Evolutionary conservation across 371 early-diverging fungal genomes (phyloP).

Genomic region (Thermomucor indicae-seudaticae): DNA sequence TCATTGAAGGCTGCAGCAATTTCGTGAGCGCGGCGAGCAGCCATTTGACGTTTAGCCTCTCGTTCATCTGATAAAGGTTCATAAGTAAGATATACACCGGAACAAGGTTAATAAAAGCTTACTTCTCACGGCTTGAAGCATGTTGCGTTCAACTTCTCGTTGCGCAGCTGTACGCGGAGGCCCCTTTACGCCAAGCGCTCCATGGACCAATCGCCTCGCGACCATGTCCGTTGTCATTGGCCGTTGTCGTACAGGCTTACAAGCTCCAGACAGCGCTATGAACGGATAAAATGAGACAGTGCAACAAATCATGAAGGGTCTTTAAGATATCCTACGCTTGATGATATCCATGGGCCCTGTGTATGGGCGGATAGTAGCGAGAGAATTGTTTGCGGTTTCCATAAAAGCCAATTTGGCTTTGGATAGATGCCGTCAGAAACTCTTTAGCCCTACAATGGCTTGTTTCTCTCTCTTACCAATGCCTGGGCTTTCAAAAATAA

Average conservation of each 20-base stretch:
- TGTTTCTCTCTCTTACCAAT: too few species aligned
- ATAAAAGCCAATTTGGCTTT: too few species aligned
- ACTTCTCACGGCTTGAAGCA: slow-evolving; percentile 25
- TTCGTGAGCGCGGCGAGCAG: slow-evolving; percentile 12
- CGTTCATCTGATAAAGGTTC: slow-evolving; percentile 10
- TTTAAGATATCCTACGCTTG: too few species aligned
- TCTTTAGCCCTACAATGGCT: too few species aligned
- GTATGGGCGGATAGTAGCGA: too few species aligned
- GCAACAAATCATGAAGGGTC: too few species aligned
- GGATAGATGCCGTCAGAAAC: too few species aligned
- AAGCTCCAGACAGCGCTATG: too few species aligned
- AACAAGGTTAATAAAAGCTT: neutral
- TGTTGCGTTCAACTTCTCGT: slow-evolving; percentile 21
- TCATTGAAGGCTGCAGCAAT: slow-evolving; percentile 26
- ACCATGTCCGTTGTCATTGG: slow-evolving; percentile 51
- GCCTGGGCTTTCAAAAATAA: too few species aligned
- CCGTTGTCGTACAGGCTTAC: slow-evolving; percentile 19
- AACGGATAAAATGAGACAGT: too few species aligned
- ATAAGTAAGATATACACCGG: neutral
- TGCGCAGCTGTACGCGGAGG: slow-evolving; percentile 39
- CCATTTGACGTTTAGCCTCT: slow-evolving; percentile 11
- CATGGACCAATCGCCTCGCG: slow-evolving; percentile 44
- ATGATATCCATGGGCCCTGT: too few species aligned
- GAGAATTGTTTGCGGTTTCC: too few species aligned
- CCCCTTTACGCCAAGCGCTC: slow-evolving; percentile 46